phyloP scores from a whole-genome alignment of 225 moss, liverwort and hornwort genomes.

The Sphagnum tenellum region DNA sequence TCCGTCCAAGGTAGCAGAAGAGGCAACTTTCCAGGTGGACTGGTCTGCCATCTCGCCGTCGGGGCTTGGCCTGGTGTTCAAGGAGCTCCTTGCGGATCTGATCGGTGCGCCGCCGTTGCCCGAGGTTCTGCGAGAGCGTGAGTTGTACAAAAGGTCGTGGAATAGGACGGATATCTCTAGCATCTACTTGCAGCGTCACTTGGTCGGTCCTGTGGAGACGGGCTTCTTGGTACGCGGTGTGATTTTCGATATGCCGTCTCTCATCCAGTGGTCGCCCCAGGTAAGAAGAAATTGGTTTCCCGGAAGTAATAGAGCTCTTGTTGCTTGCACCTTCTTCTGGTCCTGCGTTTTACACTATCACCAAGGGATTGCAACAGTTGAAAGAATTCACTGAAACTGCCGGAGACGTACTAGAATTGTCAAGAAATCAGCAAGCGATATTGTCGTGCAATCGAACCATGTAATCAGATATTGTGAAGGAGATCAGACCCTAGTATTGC shows the following conservation, averaged over 20 bases:
- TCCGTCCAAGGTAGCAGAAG: slow-evolving; percentile 13
- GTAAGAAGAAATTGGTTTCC: too few species aligned
- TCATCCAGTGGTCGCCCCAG: slow-evolving; percentile 14
- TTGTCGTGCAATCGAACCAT: too few species aligned
- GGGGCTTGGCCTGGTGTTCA: slow-evolving; percentile 60
- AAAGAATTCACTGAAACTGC: too few species aligned
- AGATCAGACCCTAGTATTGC: too few species aligned
- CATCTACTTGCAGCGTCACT: slow-evolving; percentile 42
- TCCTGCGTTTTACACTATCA: too few species aligned
- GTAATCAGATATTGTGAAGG: too few species aligned
- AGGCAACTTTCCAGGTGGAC: slow-evolving; percentile 38
- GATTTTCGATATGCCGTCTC: slow-evolving; percentile 72
- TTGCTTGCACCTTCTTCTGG: too few species aligned
- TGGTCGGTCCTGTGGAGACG: slow-evolving; percentile 11
- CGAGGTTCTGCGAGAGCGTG: slow-evolving; percentile 41
- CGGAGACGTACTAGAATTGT: too few species aligned
- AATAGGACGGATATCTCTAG: slow-evolving; percentile 41
- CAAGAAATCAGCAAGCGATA: too few species aligned
- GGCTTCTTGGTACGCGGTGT: slow-evolving; percentile 67
- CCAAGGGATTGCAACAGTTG: too few species aligned
- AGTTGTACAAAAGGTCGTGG: slow-evolving; percentile 43
- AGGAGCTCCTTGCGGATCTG: slow-evolving; percentile 63
- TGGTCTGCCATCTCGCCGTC: slow-evolving; percentile 72
- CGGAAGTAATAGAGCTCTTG: too few species aligned
- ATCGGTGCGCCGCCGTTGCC: slow-evolving; percentile 71